phyloP scores from a whole-genome alignment of 345 rosid genomes.

The Arabidopsis thaliana region TAIR10.1 NC_003070.9:6600501-6601000 shows the following conservation, averaged over 20 bases:
- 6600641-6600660: neutral
- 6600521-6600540: conserved; percentile 35
- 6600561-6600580: conserved; percentile 54
- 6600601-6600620: conserved; percentile 57
- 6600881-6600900: neutral
- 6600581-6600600: conserved; percentile 71
- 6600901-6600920: conserved; percentile 3
- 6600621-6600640: conserved; percentile 9
- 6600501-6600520: conserved; percentile 17
- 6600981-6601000: neutral
- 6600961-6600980: neutral
- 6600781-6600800: conserved; percentile 19
- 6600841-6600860: neutral
- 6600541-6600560: conserved; percentile 42
- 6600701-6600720: conserved; percentile 64
- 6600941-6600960: neutral
- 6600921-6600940: neutral
- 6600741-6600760: conserved; percentile 4
- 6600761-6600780: neutral
- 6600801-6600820: conserved; percentile 29
- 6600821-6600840: conserved; percentile 21
- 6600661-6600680: neutral
- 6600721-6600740: conserved; percentile 71
- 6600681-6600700: conserved; percentile 55
- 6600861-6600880: conserved; percentile 1